Conservation (phyloP, 805 yeast genomes). For the Saccharomycopsis sp. region DNA sequence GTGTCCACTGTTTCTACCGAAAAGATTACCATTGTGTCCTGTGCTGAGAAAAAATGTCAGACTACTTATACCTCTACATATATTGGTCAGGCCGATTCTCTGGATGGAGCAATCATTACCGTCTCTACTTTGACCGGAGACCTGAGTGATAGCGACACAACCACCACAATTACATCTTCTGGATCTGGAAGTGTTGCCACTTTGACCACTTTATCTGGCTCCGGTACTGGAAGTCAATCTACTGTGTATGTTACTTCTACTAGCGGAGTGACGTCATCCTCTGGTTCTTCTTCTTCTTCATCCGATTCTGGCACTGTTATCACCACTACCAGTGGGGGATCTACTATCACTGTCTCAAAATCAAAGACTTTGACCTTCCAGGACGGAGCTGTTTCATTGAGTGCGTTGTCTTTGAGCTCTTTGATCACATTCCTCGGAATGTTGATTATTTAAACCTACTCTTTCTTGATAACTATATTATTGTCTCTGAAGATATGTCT, state of each 20-base stretch:
- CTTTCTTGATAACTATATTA: no score
- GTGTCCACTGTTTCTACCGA: conserved; percentile 22
- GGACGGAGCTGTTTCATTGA: not conserved
- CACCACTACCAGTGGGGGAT: conserved; percentile 2
- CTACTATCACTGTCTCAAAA: conserved; percentile 1
- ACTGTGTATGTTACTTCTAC: conserved; percentile 4
- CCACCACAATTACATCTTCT: not conserved
- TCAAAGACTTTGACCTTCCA: conserved; percentile 7
- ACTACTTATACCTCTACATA: conserved; percentile 16
- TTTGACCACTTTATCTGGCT: not conserved
- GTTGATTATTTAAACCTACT: not conserved
- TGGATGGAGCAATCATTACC: conserved; percentile 7
- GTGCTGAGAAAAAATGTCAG: conserved; percentile 20
- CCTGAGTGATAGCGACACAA: not conserved
- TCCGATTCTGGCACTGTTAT: not conserved
- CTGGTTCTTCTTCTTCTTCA: not conserved
- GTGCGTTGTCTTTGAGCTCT: not conserved
- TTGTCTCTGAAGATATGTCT: no score
- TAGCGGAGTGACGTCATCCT: not conserved
- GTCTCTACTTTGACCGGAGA: not conserved
- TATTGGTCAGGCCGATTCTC: not conserved
- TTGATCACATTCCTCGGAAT: conserved; percentile 2
- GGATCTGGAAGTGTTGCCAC: not conserved
- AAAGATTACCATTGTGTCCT: conserved; percentile 18
- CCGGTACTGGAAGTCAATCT: not conserved